A percentile compares a stretch with the other conserved stretches of the same genome.
phyloP scores from a whole-genome alignment of 2,329 filamentous ascomycete species.

The Ceratocystis variospora region DNA sequence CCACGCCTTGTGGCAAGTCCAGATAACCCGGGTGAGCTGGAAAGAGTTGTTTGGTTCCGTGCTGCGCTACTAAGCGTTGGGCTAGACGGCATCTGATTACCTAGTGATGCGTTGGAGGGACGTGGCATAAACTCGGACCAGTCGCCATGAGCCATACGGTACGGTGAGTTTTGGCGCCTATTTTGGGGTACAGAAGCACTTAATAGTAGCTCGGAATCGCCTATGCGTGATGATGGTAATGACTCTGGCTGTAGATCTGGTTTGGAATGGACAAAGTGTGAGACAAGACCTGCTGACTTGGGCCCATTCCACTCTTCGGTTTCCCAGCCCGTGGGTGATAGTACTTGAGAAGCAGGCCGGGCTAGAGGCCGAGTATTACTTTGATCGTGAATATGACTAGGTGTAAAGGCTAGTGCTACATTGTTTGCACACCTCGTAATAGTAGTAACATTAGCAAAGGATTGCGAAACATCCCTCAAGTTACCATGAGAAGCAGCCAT shows the following conservation, averaged over 20 bases:
- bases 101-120: conserved; percentile 12
- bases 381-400: not conserved
- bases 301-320: conserved; percentile 6
- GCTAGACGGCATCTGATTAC: not conserved
- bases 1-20: not conserved
- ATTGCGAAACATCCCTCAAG: conserved; percentile 1
- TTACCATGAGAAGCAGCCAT: conserved; percentile 2
- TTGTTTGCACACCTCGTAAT: not conserved
- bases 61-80: not conserved
- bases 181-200: not conserved
- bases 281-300: not conserved
- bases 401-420: not conserved
- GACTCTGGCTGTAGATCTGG: not conserved
- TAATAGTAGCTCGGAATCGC: not conserved
- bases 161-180: conserved; percentile 10
- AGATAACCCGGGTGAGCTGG: not conserved
- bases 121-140: conserved; percentile 1
- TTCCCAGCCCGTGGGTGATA: conserved; percentile 10
- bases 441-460: not conserved
- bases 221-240: not conserved
- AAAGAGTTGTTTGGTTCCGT: not conserved
- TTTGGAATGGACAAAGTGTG: not conserved
- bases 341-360: conserved; percentile 8
- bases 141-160: conserved; percentile 7
- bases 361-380: conserved; percentile 9